phyloP scores from a whole-genome alignment of 768 basidiomycete species.

The Naematelia encephala region DNA sequence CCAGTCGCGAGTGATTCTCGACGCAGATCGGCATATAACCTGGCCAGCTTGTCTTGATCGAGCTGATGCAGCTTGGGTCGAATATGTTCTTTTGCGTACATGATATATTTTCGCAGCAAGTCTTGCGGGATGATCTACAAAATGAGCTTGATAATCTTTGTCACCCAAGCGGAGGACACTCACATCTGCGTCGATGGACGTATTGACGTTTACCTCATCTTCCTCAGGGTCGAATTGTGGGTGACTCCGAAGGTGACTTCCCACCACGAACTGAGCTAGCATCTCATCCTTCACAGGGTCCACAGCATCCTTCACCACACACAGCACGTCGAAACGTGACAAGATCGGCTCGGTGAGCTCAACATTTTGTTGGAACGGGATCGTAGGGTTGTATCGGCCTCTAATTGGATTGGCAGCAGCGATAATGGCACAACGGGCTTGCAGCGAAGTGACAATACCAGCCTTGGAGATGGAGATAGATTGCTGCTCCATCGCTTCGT shows the following conservation, averaged over 20 bases:
- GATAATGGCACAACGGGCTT: conserved; percentile 95
- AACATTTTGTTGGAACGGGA: conserved; percentile 97
- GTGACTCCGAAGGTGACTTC: conserved; percentile 89
- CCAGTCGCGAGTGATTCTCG: conserved; percentile 95
- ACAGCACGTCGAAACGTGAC: conserved; percentile 95
- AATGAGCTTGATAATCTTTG: not conserved
- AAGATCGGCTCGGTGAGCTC: conserved; percentile 97
- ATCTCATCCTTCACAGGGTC: conserved; percentile 97
- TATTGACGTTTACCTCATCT: conserved; percentile 93
- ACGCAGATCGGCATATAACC: conserved; percentile 91
- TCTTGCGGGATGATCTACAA: conserved; percentile 92
- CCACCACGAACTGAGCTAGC: conserved; percentile 95
- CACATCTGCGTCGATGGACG: conserved; percentile 82
- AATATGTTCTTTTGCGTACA: conserved; percentile 94
- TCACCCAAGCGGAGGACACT: conserved; percentile 44
- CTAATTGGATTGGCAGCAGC: conserved; percentile 97
- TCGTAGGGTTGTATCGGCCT: conserved; percentile 95
- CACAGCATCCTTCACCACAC: conserved; percentile 95
- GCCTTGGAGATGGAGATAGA: conserved; percentile 99
- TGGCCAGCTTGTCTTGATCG: conserved; percentile 89
- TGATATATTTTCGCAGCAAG: conserved; percentile 92
- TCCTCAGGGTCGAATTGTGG: conserved; percentile 73
- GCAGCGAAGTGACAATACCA: conserved; percentile 95
- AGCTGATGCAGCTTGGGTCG: conserved; percentile 89
- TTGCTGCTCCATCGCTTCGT: conserved; percentile 99